These are phyloP conservation scores for Arachis stenosperma DNA, from an alignment of 306 rosid species.

Conservation along the genomic window DNA sequence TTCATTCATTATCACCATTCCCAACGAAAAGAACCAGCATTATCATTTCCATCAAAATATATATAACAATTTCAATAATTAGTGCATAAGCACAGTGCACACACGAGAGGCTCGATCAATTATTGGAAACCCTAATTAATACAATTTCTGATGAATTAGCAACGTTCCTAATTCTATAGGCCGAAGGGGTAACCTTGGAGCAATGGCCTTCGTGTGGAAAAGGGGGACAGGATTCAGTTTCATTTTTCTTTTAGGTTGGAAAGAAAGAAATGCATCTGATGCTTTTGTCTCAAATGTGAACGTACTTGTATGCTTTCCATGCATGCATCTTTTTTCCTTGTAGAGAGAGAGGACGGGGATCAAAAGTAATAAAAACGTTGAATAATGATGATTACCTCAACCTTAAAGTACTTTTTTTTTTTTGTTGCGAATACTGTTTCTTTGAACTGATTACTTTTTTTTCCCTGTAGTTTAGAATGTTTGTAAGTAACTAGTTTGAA, in stretches of 20 bases:
- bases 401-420: background rate
- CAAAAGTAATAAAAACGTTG: background rate
- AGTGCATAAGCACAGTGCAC: background rate
- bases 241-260: constrained; percentile 44
- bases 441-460: background rate
- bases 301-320: constrained; percentile 58
- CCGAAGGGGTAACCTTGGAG: background rate
- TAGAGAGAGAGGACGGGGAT: background rate
- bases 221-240: constrained; percentile 46
- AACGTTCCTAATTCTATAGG: constrained; percentile 23
- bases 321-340: constrained; percentile 34
- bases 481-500: too few relatives aligned
- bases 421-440: background rate
- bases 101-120: constrained; percentile 18
- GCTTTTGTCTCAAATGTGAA: constrained; percentile 50
- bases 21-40: constrained; percentile 26
- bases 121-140: constrained; percentile 9
- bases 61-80: background rate
- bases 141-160: background rate
- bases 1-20: too few relatives aligned
- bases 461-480: too few relatives aligned
- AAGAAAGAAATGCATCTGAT: constrained; percentile 47
- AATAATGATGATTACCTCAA: background rate
- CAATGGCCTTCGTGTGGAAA: constrained; percentile 31
- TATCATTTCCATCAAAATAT: constrained; percentile 10